Base-by-base conservation (phyloP, 202 grass and related monocot genomes). In the Setaria italica region DNA sequence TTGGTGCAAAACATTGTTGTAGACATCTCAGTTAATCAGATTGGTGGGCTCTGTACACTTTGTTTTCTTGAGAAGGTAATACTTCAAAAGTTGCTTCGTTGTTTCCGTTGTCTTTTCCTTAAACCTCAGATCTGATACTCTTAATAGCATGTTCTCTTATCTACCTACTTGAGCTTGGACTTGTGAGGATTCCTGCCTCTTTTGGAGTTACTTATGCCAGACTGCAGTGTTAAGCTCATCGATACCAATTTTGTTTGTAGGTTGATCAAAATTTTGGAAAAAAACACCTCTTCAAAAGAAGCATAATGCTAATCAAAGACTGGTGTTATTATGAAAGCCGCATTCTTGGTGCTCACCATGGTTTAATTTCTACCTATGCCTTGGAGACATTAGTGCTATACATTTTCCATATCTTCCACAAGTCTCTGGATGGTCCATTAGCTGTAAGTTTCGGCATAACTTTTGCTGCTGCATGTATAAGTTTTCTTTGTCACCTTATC, bases 291-390 rank as follows among this genome's bases (percentile, higher is more conserved):
- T 92, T 99, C 57, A 99, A 95, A 73, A 89, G 88, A 72, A 99
- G 96, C 87, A 99, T 99, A 87, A 95, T 99, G 82, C 87, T 99
- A 70, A 94, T 99, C 78, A 99, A 99, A 85, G 80, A 94, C 69
- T 99, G 96, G 93, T 98, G 96, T 81, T 95, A 94, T 85, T 98
- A 98, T 30, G 96, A 95, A 89, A 95, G 93, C 53, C 96, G 93
- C 57, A 98, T 98, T 83, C 96, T 98, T 86, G 96, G 96, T 74
- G 96, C 96, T 67, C 90, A 98, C 67, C 86, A 95, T 89, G 96
- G 93, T 84, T 86, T 95, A 82, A 91, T 99, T 78, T 99, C 96
- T 46, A 99, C 96, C 10, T 99, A 99, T 79, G 96, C 96, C 9
- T 95, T 99, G 88, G 96, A 99, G 84, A 91, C 70, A 82, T 85